These are phyloP conservation scores for Secale cereale DNA, from an alignment of 176 grass and related monocot genomes.

Conservation along the genomic window DNA sequence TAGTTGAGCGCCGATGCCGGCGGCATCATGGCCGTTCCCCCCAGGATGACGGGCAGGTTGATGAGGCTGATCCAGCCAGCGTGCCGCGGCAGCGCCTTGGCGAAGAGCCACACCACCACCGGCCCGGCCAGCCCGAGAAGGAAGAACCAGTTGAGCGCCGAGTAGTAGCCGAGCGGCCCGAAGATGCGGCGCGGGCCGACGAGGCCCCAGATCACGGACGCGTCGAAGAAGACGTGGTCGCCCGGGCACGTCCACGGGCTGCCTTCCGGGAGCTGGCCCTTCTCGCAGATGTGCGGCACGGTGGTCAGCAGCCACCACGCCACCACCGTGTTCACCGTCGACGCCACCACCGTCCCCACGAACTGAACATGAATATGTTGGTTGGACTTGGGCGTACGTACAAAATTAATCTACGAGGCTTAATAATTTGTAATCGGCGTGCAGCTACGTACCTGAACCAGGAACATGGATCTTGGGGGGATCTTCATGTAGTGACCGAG, in stretches of 20 bases:
- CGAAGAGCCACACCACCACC: slow-evolving; percentile 55
- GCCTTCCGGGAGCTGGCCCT: slow-evolving; percentile 45
- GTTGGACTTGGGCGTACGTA: neutral
- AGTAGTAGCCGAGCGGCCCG: slow-evolving; percentile 65
- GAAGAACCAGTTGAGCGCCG: slow-evolving; percentile 88
- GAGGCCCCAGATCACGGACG: slow-evolving; percentile 92
- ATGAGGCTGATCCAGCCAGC: slow-evolving; percentile 72
- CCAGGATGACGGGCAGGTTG: slow-evolving; percentile 79
- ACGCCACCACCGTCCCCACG: slow-evolving; percentile 60
- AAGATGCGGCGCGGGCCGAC: slow-evolving; percentile 91
- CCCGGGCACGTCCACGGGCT: slow-evolving; percentile 92
- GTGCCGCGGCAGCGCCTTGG: slow-evolving; percentile 51
- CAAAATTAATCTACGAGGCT: too few relatives aligned
- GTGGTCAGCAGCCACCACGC: slow-evolving; percentile 86
- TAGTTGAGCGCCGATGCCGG: slow-evolving; percentile 76
- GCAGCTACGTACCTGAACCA: slow-evolving; percentile 62
- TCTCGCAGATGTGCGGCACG: slow-evolving; percentile 74
- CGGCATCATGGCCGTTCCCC: slow-evolving; percentile 78
- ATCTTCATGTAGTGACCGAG: slow-evolving; percentile 98
- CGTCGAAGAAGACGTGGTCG: slow-evolving; percentile 87
- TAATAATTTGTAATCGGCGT: too few relatives aligned
- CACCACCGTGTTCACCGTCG: slow-evolving; percentile 62
- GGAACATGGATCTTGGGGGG: slow-evolving; percentile 87
- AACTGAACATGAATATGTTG: slow-evolving; percentile 27
- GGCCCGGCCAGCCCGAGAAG: slow-evolving; percentile 53